Evolutionary conservation across 805 yeast genomes (phyloP), one percentile per base, ranked within the genome.

Genomic region (Suhomyces sp.): DNA sequence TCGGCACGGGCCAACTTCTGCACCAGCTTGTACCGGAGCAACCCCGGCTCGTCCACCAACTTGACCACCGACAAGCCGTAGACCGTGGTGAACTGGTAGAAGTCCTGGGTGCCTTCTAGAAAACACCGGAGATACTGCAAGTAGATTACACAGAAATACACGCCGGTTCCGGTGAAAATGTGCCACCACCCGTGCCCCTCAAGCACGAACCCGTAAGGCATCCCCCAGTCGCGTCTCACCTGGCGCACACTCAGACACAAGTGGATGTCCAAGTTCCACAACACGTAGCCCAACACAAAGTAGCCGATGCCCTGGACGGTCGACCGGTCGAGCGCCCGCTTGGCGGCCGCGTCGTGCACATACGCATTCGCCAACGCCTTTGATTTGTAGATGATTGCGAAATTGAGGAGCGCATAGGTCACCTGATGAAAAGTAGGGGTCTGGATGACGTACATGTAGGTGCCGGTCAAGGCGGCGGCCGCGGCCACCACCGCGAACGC

Each of bases 171-270:
- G 0, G 94, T 88, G 57, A 88, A 78, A 9, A 88, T 72, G 66
- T 93, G 98, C 98, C 98, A 93, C 97, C 97, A 93, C 23, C 96
- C 97, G 64, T 93, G 98, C 27, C 96, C 87, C 69, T 93, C 98
- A 35, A 93, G 74, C 3, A 93, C 58, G 55, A 90, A 80, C 1
- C 98, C 98, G 50, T 86, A 80, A 2, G 97, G 97, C 72, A 87
- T 79, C 3, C 97, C 96, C 67, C 76, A 69, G 4, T 71, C 59
- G 54, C 94, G 80, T 67, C 97, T 80, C 13, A 82, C 63, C 6
- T 69, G 54, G 40, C 84, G 78, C 69, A 89, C 85, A 23, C 68
- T 67, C 13, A 73, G 59, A 67, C 98, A 93, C 52, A 87, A 80
- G 58, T 89, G 88, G 53, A 88, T 90, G 67, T 93, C 98, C 60